Base-by-base conservation (phyloP, 2,329 filamentous ascomycete species). In the Pyricularia sp. region DNA sequence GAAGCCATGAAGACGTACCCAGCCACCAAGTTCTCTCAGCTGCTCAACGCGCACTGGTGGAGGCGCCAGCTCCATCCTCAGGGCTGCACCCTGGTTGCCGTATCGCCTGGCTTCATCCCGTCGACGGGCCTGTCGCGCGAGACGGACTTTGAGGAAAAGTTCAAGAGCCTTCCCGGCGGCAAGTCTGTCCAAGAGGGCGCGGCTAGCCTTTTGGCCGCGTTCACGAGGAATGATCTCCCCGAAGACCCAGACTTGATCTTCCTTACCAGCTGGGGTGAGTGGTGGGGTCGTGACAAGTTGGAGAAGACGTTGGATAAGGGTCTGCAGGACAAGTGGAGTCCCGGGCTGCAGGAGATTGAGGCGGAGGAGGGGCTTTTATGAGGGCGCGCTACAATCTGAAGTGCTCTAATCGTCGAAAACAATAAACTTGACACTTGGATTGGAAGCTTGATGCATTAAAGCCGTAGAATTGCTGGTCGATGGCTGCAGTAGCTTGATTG, bases 191-290 rank as follows among this genome's bases (percentile, higher is more conserved):
- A 31, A 14, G 26, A 36, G 84, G 83, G 83, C 12, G 84, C 81
- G 0, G 72, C 75, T 23, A 85, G 77, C 69, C 77, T 86, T 1
- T 75, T 83, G 20, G 74, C 75, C 0, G 84, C 83, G 0, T 78
- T 85, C 30, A 79, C 77, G 0, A 73, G 78, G 2, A 76, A 78
- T 23, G 83, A 85, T 71, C 77, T 86, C 59, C 84, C 84, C 1
- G 78, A 81, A 30, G 83, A 86, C 50, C 81, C 80, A 0, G 81
- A 86, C 23, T 79, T 80, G 67, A 83, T 86, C 68, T 86, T 86
- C 74, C 72, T 86, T 64, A 85, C 83, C 0, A 85, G 83, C 72
- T 85, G 83, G 84, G 84, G 84, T 1, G 83, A 86, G 76, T 86
- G 83, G 83, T 86, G 84, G 83, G 73, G 77, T 17, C 84, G 80